Evolutionary conservation across 805 yeast genomes (phyloP).

Genomic region (Cyberlindnera subsufficiens): DNA sequence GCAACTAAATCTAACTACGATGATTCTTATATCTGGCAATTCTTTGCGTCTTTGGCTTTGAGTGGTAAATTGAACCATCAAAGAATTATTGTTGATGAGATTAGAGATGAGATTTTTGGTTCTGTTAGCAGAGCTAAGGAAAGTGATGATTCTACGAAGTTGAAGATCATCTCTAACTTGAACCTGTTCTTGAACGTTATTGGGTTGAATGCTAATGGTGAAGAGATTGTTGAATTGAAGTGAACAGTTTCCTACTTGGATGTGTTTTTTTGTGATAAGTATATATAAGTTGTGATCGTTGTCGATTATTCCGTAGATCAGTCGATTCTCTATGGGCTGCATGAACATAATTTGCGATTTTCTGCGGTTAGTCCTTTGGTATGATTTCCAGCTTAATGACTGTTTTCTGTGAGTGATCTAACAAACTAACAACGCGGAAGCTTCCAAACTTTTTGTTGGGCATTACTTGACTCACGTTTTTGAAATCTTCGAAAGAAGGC

Average conservation of each 20-base stretch:
- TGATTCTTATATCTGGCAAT: constrained; percentile 81
- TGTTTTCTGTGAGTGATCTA: too few species aligned
- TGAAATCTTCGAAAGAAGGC: too few species aligned
- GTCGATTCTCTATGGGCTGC: too few species aligned
- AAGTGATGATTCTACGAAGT: constrained; percentile 35
- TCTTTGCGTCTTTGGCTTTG: constrained; percentile 86
- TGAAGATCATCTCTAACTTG: constrained; percentile 67
- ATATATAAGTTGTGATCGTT: too few species aligned
- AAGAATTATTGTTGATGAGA: constrained; percentile 89
- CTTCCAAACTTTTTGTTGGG: too few species aligned
- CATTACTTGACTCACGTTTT: too few species aligned
- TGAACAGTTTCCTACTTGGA: constrained; percentile 7
- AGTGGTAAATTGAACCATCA: constrained; percentile 90
- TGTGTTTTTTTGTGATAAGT: too few species aligned
- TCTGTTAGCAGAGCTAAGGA: constrained; percentile 73
- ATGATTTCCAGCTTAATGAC: too few species aligned
- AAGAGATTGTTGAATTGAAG: constrained; percentile 76
- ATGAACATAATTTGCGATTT: too few species aligned
- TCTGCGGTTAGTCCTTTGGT: too few species aligned
- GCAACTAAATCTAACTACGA: constrained; percentile 38
- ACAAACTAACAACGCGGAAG: too few species aligned
- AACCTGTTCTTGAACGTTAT: constrained; percentile 91
- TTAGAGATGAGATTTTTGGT: constrained; percentile 87
- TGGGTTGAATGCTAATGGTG: constrained; percentile 91
- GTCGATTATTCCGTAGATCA: too few species aligned